Evolutionary conservation across 257 asterid genomes (phyloP), one percentile per base, ranked within the genome.

Genomic region (Nicotiana noctiflora): DNA sequence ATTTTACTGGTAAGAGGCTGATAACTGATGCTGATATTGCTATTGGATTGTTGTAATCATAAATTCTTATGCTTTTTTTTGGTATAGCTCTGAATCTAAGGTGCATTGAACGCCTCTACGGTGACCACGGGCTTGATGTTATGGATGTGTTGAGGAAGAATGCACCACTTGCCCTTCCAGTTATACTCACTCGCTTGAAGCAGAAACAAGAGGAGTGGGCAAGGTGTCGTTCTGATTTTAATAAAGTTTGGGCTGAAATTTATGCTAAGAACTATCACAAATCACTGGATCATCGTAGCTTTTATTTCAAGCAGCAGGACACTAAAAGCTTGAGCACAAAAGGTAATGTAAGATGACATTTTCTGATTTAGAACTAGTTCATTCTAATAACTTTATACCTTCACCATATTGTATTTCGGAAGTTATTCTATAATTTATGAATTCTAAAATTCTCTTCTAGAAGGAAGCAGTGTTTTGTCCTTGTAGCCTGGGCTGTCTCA

Each of bases 71-170:
- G 13, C 76, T 80, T 40, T 77, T 8, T 77, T 8, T 5, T 32
- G 27, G 81, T 81, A 67, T 82, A 94, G 99, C 92, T 86, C 92
- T 94, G 57, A 83, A 91, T 85, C 88, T 94, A 68, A 89, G 99
- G 87, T 96, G 98, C 91, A 94, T 96, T 83, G 99, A 96, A 83
- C 98, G 98, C 65, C 84, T 96, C 82, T 96, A 96, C 79, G 99
- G 98, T 84, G 99, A 96, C 88, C 99, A 96, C 76, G 99, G 99
- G 83, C 98, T 92, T 83, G 99, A 96, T 82, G 98, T 96, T 66
- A 85, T 94, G 94, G 98, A 96, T 88, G 92, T 96, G 65, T 88
- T 96, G 83, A 88, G 91, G 88, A 92, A 89, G 88, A 96, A 88
- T 88, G 93, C 95, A 8, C 85, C 93, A 76, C 91, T 90, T 86